Evolutionary conservation across 108 stramenopile genomes (phyloP), one percentile per base, ranked within the genome.

Genomic region (Cylindrotheca closterium): DNA sequence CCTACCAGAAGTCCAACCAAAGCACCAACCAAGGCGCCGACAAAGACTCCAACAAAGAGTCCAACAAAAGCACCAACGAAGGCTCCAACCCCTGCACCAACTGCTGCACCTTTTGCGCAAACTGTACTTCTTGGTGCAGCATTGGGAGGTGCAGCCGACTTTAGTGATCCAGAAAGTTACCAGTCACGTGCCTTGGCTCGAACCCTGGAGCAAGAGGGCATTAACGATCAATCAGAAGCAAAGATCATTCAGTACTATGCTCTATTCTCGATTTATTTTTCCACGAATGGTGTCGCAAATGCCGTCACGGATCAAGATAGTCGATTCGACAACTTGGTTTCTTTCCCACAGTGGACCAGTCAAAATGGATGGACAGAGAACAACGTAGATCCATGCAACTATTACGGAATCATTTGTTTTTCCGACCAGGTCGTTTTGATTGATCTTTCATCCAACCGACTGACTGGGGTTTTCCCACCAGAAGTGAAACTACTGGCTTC

Each of bases 391-490:
- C 71, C 63, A 29, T 73, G 63, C 51, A 30, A n/a, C 50, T 77
- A 67, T 64, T 58, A 64, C 61, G 75, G 75, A 46, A 58, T 77
- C 25, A 31, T 30, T 22, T 77, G 75, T 31, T 26, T 32, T 25
- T 59, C 29, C 29, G 55, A 60, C 50, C 48, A 47, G 12, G 77
- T 78, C 18, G 51, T 48, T 5, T 37, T 55, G n/a, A 45, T 78
- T 18, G 63, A 71, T 63, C 47, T 71, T 21, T 63, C 63, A 25
- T 42, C 33, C 31, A 71, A 71, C 47, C 54, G 57, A 4, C 26
- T 78, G 48, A 78, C 77, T 22, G 77, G 77, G 15, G 52, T 58
- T 25, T 71, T 66, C 33, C 77, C 77, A 8, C 46, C 48, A 0
- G 77, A 78, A 56, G 50, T 64, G 0, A 48, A 23, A 5, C 37